These are phyloP conservation scores for Solanum neorickii DNA, from an alignment of 257 asterid species.

Conservation along the genomic window DNA sequence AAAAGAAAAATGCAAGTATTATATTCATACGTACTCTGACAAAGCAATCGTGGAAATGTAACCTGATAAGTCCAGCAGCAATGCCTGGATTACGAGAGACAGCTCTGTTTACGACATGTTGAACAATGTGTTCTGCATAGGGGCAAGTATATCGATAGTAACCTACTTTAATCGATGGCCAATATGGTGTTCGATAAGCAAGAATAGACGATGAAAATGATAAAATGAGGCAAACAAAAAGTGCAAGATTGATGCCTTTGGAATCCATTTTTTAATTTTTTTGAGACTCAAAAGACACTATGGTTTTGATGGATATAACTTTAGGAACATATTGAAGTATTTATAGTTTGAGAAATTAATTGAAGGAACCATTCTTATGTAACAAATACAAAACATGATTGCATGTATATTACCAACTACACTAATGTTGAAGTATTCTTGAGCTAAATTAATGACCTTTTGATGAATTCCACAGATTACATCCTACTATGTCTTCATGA, in stretches of 20 bases:
- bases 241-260: neutral
- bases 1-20: neutral
- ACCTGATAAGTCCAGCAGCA: neutral
- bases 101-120: neutral
- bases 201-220: neutral
- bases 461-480: neutral
- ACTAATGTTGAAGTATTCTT: neutral
- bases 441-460: neutral
- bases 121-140: neutral
- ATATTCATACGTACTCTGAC: neutral
- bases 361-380: neutral
- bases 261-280: neutral
- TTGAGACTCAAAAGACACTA: neutral
- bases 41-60: neutral
- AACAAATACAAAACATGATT: neutral
- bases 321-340: neutral
- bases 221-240: neutral
- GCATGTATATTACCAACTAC: neutral
- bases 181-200: neutral
- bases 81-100: neutral
- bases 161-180: neutral
- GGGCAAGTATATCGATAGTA: neutral
- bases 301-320: neutral
- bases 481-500: neutral
- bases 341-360: neutral